Percentiles rank a stretch among this genome's conserved stretches.
Conservation (phyloP, 352 stramenopile genomes). For the Pythium phragmitis region DNA sequence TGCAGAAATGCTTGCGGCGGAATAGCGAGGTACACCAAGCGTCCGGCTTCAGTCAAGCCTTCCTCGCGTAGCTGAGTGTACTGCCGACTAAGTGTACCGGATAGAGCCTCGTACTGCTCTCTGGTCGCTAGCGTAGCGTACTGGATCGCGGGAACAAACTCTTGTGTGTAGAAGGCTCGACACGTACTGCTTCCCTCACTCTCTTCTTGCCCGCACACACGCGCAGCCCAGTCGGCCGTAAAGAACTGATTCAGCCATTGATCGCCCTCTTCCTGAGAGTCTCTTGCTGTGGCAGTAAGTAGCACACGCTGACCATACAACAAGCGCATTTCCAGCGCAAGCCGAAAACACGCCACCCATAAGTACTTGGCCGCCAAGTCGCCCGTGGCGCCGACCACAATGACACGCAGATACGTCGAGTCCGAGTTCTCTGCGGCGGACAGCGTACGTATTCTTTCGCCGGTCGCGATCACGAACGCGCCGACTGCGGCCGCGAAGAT, state of each 20-base stretch:
- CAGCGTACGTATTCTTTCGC: background rate
- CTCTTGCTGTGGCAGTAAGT: constrained; percentile 48
- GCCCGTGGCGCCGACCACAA: constrained; percentile 70
- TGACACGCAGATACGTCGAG: constrained; percentile 32
- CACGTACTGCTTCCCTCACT: constrained; percentile 22
- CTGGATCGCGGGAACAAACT: constrained; percentile 39
- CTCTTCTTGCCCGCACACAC: constrained; percentile 36
- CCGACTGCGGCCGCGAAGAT: background rate
- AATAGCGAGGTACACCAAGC: constrained; percentile 80
- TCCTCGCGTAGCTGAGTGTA: constrained; percentile 2
- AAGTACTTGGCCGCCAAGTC: constrained; percentile 85
- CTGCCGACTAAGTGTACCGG: background rate
- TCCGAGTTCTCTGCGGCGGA: background rate
- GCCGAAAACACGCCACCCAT: constrained; percentile 68
- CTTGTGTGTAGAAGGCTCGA: constrained; percentile 31
- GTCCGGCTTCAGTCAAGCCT: constrained; percentile 30
- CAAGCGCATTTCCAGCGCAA: constrained; percentile 37
- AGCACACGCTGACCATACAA: constrained; percentile 18
- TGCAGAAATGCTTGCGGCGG: constrained; percentile 62
- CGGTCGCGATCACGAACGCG: background rate
- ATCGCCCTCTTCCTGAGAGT: constrained; percentile 27
- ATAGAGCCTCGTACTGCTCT: constrained; percentile 34
- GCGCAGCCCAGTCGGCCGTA: constrained; percentile 13
- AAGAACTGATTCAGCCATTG: constrained; percentile 45
- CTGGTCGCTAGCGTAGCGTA: constrained; percentile 47